These are phyloP conservation scores for Geotrichum restrictum DNA, from an alignment of 1,139 yeast species.

Conservation along the genomic window DNA sequence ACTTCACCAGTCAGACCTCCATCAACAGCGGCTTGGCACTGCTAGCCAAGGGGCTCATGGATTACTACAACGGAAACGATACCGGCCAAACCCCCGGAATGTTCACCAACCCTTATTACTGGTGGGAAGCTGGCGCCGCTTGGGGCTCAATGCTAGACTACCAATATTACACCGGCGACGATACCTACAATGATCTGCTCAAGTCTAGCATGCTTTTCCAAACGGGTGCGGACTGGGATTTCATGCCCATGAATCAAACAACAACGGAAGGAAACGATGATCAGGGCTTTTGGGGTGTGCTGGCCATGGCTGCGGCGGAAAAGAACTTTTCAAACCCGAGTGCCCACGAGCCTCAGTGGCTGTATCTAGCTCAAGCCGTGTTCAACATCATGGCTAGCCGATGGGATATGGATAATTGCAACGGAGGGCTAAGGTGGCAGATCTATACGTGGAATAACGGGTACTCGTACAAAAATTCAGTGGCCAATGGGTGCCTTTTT, in stretches of 20 bases:
- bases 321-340: constrained; percentile 67
- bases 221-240: constrained; percentile 61
- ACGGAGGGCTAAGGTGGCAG: constrained; percentile 95
- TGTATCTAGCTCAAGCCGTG: constrained; percentile 65
- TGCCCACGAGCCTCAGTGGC: constrained; percentile 57
- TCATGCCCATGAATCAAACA: constrained; percentile 73
- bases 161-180: constrained; percentile 58
- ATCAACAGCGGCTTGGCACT: constrained; percentile 50
- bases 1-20: background rate
- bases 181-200: constrained; percentile 53
- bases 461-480: constrained; percentile 85
- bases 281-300: constrained; percentile 87
- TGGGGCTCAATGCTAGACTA: constrained; percentile 75
- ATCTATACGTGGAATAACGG: constrained; percentile 93
- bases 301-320: constrained; percentile 81
- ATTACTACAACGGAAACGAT: constrained; percentile 62
- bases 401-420: constrained; percentile 74
- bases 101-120: constrained; percentile 75
- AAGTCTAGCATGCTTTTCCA: constrained; percentile 61
- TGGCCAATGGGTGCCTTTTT: constrained; percentile 86
- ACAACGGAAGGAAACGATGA: constrained; percentile 87
- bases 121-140: constrained; percentile 95
- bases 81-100: constrained; percentile 60
- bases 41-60: constrained; percentile 54
- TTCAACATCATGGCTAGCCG: constrained; percentile 84